Evolutionary conservation across 2,329 filamentous ascomycete species (phyloP).

Genomic region (Aureobasidium sp.): DNA sequence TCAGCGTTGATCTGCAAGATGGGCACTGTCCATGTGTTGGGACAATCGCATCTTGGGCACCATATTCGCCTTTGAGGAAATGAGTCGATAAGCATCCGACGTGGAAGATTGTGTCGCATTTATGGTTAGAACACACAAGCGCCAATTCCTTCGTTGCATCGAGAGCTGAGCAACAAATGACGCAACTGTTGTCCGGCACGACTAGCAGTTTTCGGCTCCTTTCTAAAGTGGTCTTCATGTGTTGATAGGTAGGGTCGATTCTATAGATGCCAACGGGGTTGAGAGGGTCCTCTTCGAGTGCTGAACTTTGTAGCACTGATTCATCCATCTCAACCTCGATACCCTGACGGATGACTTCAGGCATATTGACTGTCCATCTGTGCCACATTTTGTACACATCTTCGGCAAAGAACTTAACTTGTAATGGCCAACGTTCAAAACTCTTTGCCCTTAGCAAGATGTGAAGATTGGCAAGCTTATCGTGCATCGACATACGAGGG

Average conservation of each 20-base stretch:
- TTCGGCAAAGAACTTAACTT: constrained; percentile 66
- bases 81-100: constrained; percentile 48
- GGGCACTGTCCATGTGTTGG: constrained; percentile 68
- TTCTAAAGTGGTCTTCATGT: constrained; percentile 44
- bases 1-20: constrained; percentile 53
- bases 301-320: neutral
- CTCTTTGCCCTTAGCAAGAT: constrained; percentile 70
- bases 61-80: constrained; percentile 41
- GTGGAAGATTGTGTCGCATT: constrained; percentile 47
- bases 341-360: constrained; percentile 41
- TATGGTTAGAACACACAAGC: constrained; percentile 45
- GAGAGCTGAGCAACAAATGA: constrained; percentile 42
- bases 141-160: constrained; percentile 35
- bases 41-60: constrained; percentile 44
- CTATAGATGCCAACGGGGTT: constrained; percentile 31
- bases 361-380: constrained; percentile 46
- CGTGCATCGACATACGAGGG: constrained; percentile 55
- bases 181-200: constrained; percentile 36
- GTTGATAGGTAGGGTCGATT: constrained; percentile 48
- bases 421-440: constrained; percentile 77
- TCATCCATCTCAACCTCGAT: constrained; percentile 31
- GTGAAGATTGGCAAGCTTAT: constrained; percentile 73
- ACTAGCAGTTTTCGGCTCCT: constrained; percentile 43
- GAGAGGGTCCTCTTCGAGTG: neutral
- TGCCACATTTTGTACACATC: constrained; percentile 67